These are phyloP conservation scores for Polygonum maritimum DNA, from an alignment of 148 eudicot genomes.

Conservation along the genomic window DNA sequence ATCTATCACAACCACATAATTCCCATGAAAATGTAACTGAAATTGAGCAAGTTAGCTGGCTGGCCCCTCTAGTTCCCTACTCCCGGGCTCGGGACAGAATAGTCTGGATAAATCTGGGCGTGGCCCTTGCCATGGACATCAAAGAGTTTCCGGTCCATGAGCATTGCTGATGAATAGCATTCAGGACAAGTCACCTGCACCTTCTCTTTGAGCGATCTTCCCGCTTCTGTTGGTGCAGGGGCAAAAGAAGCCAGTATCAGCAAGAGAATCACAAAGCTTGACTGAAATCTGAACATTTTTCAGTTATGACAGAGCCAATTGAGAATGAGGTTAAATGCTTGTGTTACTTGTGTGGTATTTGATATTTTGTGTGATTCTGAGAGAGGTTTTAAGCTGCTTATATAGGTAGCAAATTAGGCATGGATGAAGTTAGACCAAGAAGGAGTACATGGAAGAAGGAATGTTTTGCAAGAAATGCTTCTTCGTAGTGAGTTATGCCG, in stretches of 20 bases:
- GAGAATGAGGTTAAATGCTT: background rate
- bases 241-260: background rate
- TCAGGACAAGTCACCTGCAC: background rate
- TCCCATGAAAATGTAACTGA: background rate
- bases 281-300: constrained; percentile 3
- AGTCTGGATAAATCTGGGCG: background rate
- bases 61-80: background rate
- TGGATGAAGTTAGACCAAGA: background rate
- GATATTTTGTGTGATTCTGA: background rate
- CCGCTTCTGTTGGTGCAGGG: constrained; percentile 2
- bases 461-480: constrained; percentile 1
- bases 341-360: background rate
- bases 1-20: background rate
- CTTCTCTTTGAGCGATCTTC: constrained; percentile 1
- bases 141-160: background rate
- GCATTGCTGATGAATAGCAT: background rate
- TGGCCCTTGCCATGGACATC: background rate
- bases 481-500: background rate
- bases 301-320: background rate
- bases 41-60: background rate
- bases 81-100: background rate
- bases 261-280: constrained; percentile 6
- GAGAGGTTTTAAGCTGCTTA: constrained; percentile 3
- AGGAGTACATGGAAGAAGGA: background rate
- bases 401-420: background rate